These are phyloP conservation scores for Wickerhamiella kurtzmanii DNA, from an alignment of 805 yeast genomes.

Conservation along the genomic window DNA sequence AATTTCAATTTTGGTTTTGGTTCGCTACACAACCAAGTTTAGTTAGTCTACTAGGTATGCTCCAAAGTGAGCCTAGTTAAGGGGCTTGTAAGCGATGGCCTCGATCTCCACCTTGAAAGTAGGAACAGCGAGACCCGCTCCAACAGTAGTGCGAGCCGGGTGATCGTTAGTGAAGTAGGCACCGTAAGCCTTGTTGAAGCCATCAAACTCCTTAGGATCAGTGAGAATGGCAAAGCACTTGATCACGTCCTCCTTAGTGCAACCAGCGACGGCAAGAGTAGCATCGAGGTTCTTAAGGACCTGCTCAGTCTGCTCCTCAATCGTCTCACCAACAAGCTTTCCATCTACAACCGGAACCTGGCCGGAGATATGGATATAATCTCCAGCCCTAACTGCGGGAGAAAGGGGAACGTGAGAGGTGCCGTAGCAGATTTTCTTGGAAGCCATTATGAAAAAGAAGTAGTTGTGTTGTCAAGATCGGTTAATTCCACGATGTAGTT, in stretches of 20 bases:
- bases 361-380: slow-evolving; percentile 11
- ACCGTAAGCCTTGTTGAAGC: slow-evolving; percentile 12
- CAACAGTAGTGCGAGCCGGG: slow-evolving; percentile 15
- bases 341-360: slow-evolving; percentile 15
- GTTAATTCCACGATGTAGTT: not conserved
- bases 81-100: slow-evolving; percentile 14
- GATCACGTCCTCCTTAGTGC: slow-evolving; percentile 9
- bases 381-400: slow-evolving; percentile 16
- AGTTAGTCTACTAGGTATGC: too few species aligned
- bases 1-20: too few species aligned
- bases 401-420: slow-evolving; percentile 11
- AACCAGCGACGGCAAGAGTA: slow-evolving; percentile 10
- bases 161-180: slow-evolving; percentile 11
- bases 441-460: not conserved
- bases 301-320: slow-evolving; percentile 11
- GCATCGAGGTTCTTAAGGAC: slow-evolving; percentile 10
- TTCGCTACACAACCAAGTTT: too few species aligned
- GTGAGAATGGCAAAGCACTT: slow-evolving; percentile 10
- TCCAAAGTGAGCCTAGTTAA: too few species aligned
- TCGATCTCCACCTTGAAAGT: slow-evolving; percentile 13
- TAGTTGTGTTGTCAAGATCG: slow-evolving; percentile 4
- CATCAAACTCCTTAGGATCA: slow-evolving; percentile 10
- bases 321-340: slow-evolving; percentile 10
- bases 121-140: slow-evolving; percentile 10
- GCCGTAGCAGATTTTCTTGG: slow-evolving; percentile 9